These are phyloP conservation scores for Sclerotinia minor DNA, from an alignment of 2,329 filamentous ascomycete species.

Conservation along the genomic window DNA sequence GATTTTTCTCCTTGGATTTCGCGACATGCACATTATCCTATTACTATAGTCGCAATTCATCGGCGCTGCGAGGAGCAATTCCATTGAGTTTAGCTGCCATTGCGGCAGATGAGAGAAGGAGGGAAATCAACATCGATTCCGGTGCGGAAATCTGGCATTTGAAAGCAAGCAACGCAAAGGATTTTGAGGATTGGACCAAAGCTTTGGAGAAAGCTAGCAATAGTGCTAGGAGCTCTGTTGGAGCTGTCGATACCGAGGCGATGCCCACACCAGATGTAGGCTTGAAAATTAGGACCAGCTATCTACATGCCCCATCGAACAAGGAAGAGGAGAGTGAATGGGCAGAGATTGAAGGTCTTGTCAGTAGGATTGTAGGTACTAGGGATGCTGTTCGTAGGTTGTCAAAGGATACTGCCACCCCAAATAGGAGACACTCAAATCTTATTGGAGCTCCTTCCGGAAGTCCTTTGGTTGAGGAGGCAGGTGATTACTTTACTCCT, in stretches of 20 bases:
- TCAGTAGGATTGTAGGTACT: constrained; percentile 83
- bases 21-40: constrained; percentile 93
- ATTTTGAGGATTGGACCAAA: constrained; percentile 84
- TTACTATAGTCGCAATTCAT: constrained; percentile 92
- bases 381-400: constrained; percentile 84
- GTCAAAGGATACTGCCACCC: constrained; percentile 76
- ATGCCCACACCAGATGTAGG: constrained; percentile 35
- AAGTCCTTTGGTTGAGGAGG: constrained; percentile 48
- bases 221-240: constrained; percentile 49
- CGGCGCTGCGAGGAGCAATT: constrained; percentile 86
- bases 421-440: constrained; percentile 28
- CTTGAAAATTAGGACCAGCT: constrained; percentile 41
- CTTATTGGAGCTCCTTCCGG: constrained; percentile 41
- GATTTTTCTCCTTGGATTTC: constrained; percentile 96
- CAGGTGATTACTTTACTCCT: constrained; percentile 56
- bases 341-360: constrained; percentile 79
- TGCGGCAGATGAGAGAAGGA: constrained; percentile 80
- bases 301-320: constrained; percentile 33
- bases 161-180: constrained; percentile 75
- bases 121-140: constrained; percentile 95
- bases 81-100: constrained; percentile 89
- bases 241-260: constrained; percentile 46
- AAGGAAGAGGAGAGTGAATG: constrained; percentile 76
- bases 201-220: constrained; percentile 82
- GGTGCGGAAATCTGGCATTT: constrained; percentile 97